These are phyloP conservation scores for Globisporangium apiculatum DNA, from an alignment of 352 stramenopile species.

Conservation along the genomic window DNA sequence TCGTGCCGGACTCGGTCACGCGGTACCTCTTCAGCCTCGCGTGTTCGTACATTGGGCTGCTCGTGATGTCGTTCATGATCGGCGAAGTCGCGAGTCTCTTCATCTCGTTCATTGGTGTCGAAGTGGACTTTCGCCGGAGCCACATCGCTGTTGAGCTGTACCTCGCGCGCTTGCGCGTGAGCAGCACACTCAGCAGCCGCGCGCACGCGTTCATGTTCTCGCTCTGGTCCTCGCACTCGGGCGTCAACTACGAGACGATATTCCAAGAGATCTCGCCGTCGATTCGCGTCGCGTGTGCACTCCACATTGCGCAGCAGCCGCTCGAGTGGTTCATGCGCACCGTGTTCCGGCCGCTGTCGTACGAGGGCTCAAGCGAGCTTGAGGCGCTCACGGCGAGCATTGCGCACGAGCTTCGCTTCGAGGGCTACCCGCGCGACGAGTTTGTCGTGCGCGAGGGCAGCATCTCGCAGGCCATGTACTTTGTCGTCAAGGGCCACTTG, in stretches of 20 bases:
- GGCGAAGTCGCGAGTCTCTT: constrained; percentile 58
- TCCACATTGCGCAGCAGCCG: constrained; percentile 30
- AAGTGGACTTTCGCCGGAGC: constrained; percentile 53
- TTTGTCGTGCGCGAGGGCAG: constrained; percentile 49
- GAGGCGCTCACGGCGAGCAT: constrained; percentile 25
- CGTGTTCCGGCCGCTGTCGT: constrained; percentile 21
- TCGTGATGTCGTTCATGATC: constrained; percentile 64
- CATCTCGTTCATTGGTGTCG: constrained; percentile 51
- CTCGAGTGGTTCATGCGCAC: constrained; percentile 27
- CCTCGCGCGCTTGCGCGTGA: constrained; percentile 38
- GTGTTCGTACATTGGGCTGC: constrained; percentile 35
- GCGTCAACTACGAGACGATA: constrained; percentile 42
- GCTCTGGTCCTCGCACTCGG: constrained; percentile 45
- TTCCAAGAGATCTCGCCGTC: constrained; percentile 31
- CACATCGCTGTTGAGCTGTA: constrained; percentile 43
- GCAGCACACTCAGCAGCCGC: constrained; percentile 21
- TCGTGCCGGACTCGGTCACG: constrained; percentile 18
- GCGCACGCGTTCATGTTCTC: constrained; percentile 41
- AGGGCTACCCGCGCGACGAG: constrained; percentile 59
- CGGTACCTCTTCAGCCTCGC: constrained; percentile 37
- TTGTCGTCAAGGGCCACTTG: constrained; percentile 50
- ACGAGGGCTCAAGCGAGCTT: constrained; percentile 9
- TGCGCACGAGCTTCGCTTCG: constrained; percentile 42
- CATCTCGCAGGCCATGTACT: constrained; percentile 66
- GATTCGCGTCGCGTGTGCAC: constrained; percentile 22